Base-by-base conservation (phyloP, 2,329 filamentous ascomycete species). In the Akanthomyces uredinophilus region DNA sequence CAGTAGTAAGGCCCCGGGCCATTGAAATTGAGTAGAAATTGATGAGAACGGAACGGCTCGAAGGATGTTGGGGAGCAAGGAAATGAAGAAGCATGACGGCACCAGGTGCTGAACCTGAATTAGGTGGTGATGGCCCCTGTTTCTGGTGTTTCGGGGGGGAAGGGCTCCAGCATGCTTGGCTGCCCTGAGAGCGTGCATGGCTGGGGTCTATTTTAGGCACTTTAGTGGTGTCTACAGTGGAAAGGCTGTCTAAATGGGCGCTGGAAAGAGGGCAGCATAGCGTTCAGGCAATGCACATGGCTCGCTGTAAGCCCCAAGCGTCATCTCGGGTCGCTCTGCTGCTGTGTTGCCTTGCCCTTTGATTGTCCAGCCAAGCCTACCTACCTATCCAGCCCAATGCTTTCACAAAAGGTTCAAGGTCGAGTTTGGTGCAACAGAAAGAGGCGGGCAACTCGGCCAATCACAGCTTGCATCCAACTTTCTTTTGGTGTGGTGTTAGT, bases 81-180 rank as follows among this genome's bases (percentile, higher is more conserved):
- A 32, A 16, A 43, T 22, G 32, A 29, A 27, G 14, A 5, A 24
- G 5, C 16, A 24, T n/a, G 47, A 32, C 24, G 22, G 50, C 50
- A 29, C 29, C n/a, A 46, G 10, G 43, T 46, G 43, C 18, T 46
- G n/a, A 20, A n/a, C 22, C 43, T 46, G 18, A 14, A 18, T 39
- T n/a, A 11, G 6, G 32, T 41, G 47, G 44, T 51, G 27, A 37
- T 10, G 43, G 41, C 54, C 54, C 54, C 43, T 57, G 54, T 57
- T 49, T 57, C 27, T 47, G 24, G 14, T 49, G 54, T 59, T 59
- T 59, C 46, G 46, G 55, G 20, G 22, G 56, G 16, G 32, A 44
- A 8, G 18, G 6, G 56, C 16, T 49, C 43, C 18, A 58, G 55
- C 55, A 16, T 54, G 7, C 52, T 29, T 41, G 22, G 35, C 20